Conservation (phyloP, 495 filamentous ascomycete species). For the Endocarpon pusillum region DNA sequence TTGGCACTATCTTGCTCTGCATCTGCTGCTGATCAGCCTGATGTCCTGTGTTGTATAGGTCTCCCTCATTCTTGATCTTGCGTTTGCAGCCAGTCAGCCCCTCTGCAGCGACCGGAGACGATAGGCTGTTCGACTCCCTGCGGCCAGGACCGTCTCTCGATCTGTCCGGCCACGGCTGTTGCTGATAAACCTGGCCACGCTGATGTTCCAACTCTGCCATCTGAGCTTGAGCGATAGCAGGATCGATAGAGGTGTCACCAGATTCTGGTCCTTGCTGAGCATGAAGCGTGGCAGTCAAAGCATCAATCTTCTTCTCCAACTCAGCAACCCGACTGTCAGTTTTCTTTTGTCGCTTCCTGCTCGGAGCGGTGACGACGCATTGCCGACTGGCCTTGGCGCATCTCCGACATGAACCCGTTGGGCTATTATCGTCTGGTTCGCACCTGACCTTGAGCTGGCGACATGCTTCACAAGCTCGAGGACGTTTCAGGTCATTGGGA, state of each 20-base stretch:
- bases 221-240: neutral
- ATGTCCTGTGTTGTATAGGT: too few species aligned
- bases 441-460: slow-evolving; percentile 81
- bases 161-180: neutral
- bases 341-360: slow-evolving; percentile 81
- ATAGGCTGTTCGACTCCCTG: too few species aligned
- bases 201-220: slow-evolving; percentile 1
- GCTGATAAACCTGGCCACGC: neutral
- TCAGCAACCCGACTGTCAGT: slow-evolving; percentile 82
- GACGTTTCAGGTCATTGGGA: slow-evolving; percentile 47
- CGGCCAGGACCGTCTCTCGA: neutral
- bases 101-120: too few species aligned
- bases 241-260: neutral
- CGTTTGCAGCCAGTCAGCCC: neutral
- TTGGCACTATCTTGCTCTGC: neutral
- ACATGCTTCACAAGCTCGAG: slow-evolving; percentile 86
- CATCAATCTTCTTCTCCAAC: slow-evolving; percentile 88
- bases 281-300: slow-evolving; percentile 59
- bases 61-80: too few species aligned
- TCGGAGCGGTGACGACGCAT: slow-evolving; percentile 71
- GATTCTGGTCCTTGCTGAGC: slow-evolving; percentile 21
- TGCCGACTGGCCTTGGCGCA: slow-evolving; percentile 68
- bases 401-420: slow-evolving; percentile 56
- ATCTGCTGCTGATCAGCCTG: too few species aligned
- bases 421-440: slow-evolving; percentile 36